Percentiles rank a stretch among this genome's conserved stretches.
Conservation (phyloP, 2,329 filamentous ascomycete species). For the Stylonectria norvegica region DNA sequence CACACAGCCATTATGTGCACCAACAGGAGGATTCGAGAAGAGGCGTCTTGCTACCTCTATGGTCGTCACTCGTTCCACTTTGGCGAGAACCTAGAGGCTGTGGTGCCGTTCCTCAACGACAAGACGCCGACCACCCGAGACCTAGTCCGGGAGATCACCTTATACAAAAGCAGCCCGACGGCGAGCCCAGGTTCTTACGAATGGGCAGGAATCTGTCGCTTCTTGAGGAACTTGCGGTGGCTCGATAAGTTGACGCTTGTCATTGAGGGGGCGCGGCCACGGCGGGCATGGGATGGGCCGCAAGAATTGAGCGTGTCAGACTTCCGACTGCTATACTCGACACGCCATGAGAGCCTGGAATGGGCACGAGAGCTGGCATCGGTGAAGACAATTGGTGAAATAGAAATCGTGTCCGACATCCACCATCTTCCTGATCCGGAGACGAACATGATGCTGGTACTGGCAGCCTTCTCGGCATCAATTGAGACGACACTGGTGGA, state of each 20-base stretch:
- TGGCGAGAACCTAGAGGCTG: slow-evolving; percentile 56
- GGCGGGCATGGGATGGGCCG: slow-evolving; percentile 49
- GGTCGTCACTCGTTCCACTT: slow-evolving; percentile 56
- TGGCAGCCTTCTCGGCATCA: slow-evolving; percentile 58
- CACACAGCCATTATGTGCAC: slow-evolving; percentile 45
- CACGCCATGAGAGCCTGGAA: slow-evolving; percentile 49
- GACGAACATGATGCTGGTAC: slow-evolving; percentile 54
- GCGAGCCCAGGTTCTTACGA: slow-evolving; percentile 40
- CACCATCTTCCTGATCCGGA: slow-evolving; percentile 51
- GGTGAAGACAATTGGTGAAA: slow-evolving; percentile 45
- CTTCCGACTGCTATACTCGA: slow-evolving; percentile 42
- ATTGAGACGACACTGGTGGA: slow-evolving; percentile 54
- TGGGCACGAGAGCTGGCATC: slow-evolving; percentile 56
- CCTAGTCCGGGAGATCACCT: slow-evolving; percentile 46
- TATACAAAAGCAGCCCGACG: slow-evolving; percentile 55
- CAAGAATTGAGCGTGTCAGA: slow-evolving; percentile 43
- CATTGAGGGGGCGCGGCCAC: slow-evolving; percentile 53
- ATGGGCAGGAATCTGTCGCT: slow-evolving; percentile 53
- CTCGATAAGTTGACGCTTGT: slow-evolving; percentile 47
- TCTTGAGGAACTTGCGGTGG: slow-evolving; percentile 36
- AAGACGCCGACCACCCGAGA: slow-evolving; percentile 47
- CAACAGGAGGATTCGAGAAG: slow-evolving; percentile 48
- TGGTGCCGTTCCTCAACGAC: slow-evolving; percentile 57
- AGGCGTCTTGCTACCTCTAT: slow-evolving; percentile 56
- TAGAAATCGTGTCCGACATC: slow-evolving; percentile 52